Evolutionary conservation across 768 basidiomycete genomes (phyloP).

Genomic region (Trametes villosa): DNA sequence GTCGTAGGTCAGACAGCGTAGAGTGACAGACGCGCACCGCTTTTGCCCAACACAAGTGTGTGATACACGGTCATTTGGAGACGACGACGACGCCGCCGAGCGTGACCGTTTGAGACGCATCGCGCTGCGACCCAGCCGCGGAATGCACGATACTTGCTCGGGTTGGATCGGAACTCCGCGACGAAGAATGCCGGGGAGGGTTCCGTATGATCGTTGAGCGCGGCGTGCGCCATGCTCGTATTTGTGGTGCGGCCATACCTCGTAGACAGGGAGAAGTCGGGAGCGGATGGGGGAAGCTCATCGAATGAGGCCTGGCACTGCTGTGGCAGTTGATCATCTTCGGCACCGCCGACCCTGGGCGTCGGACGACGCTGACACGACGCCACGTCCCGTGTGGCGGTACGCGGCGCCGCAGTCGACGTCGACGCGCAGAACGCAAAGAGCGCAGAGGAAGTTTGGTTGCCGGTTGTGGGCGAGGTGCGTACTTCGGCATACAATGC

Average conservation of each 20-base stretch:
- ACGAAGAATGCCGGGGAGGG: background rate
- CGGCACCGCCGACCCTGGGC: conserved; percentile 5
- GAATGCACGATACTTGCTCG: background rate
- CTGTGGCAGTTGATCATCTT: background rate
- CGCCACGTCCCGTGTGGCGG: background rate
- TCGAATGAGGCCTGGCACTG: background rate
- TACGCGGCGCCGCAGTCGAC: background rate
- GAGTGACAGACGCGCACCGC: conserved; percentile 1
- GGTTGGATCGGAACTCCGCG: background rate
- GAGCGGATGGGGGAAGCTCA: background rate
- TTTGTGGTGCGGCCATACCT: background rate
- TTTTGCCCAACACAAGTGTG: background rate
- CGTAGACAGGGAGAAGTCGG: background rate
- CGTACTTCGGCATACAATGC: background rate
- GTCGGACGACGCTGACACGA: too few species aligned
- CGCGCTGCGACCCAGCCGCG: background rate
- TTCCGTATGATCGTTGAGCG: background rate
- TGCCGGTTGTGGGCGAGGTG: background rate
- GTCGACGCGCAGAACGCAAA: background rate
- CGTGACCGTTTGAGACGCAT: background rate
- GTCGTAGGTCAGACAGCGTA: background rate
- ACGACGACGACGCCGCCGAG: background rate
- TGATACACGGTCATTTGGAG: background rate
- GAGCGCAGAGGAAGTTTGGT: background rate
- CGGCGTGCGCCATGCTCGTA: background rate